Base-by-base conservation (phyloP, 2,329 filamentous ascomycete genomes). In the Alternaria consortialis region DNA sequence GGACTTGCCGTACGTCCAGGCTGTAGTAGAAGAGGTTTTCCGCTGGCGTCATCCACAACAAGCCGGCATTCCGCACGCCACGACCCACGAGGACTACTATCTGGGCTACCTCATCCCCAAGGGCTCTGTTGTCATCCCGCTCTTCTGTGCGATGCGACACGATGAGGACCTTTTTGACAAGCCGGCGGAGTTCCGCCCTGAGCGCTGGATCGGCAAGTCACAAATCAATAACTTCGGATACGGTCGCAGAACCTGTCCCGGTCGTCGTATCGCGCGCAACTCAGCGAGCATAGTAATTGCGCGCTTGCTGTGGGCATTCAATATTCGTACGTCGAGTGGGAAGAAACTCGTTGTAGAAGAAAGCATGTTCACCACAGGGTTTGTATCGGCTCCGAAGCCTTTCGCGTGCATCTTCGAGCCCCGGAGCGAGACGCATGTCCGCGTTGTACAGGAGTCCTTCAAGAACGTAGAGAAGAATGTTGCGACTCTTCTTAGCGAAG, bases 221-320 rank as follows among this genome's bases (percentile, higher is more conserved):
- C 60, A 65, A 25, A 23, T 56, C 27, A 57, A 39, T n/a, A 69
- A 62, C 27, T 84, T 85, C 54, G 84, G 82, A 0, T 86, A 84
- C 64, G 85, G 85, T 0, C 76, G 84, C 2, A 77, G 84, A 15
- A 80, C 84, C 2, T 82, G 81, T 23, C 79, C 75, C 0, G 78
- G 77, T 0, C 56, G 72, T 7, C 58, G 71, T 58, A 69, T 80
- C 39, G 77, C 76, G 3, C 62, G 57, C 1, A 74, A 76, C 29
- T 75, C 74, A 9, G 32, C 34, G 6, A 51, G 37, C 37, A 39
- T 51, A 25, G 48, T 32, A 5, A 27, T 39, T 6, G 32, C 32
- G 9, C 20, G 32, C 62, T 55, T 84, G 74, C 81, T 86, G 48
- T 80, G 85, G 66, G 83, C 83, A 0, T 84, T 84, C 23, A 82